These are phyloP conservation scores for Russula emetica DNA, from an alignment of 768 basidiomycete species.

Conservation along the genomic window DNA sequence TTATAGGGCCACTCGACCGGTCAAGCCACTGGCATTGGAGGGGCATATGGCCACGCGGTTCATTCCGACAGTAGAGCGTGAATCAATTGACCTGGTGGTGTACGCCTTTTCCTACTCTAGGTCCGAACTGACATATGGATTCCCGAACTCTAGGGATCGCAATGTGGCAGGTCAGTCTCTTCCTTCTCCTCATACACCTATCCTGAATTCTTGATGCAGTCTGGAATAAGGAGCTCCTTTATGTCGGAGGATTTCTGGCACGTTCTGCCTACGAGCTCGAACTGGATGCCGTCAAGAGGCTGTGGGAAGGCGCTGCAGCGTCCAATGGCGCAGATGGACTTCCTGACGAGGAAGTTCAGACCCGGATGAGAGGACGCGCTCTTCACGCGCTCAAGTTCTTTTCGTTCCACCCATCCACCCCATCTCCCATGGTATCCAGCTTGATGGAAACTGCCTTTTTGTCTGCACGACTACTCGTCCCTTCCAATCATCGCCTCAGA, in stretches of 20 bases:
- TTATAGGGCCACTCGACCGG: constrained; percentile 82
- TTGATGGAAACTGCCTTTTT: constrained; percentile 79
- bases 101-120: constrained; percentile 36
- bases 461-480: constrained; percentile 45
- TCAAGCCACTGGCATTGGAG: constrained; percentile 85
- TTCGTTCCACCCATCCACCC: constrained; percentile 83
- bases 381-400: constrained; percentile 86
- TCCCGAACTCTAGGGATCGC: constrained; percentile 55
- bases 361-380: constrained; percentile 54
- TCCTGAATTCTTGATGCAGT: constrained; percentile 38
- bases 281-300: constrained; percentile 50
- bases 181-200: neutral
- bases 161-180: constrained; percentile 63
- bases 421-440: constrained; percentile 69
- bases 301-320: constrained; percentile 53
- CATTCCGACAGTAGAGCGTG: constrained; percentile 94
- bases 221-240: constrained; percentile 89
- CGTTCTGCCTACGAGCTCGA: constrained; percentile 85
- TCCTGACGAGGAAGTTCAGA: constrained; percentile 42
- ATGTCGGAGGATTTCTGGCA: constrained; percentile 75
- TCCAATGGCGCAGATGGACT: constrained; percentile 28
- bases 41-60: constrained; percentile 75
- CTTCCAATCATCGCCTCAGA: constrained; percentile 72
- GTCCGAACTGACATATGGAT: constrained; percentile 2
- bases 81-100: constrained; percentile 88